phyloP scores from a whole-genome alignment of 169 alveolate species.

The Eimeria tenella region DNA sequence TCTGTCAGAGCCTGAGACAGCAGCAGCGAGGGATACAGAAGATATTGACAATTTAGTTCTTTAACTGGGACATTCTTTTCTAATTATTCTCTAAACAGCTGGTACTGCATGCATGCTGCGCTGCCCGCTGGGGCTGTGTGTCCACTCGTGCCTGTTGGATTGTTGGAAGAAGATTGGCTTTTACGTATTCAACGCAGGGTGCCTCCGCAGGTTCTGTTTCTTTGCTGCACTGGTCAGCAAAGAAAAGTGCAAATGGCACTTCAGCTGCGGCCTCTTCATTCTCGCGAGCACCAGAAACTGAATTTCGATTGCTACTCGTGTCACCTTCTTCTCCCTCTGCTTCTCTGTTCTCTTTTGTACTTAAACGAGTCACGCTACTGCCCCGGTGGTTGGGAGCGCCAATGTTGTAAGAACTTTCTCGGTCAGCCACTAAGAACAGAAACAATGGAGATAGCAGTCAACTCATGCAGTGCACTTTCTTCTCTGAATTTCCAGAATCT shows the following conservation, averaged over 20 bases:
- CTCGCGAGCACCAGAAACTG: neutral
- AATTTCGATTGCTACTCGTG: neutral
- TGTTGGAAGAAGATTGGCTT: constrained; percentile 20
- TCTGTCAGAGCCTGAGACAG: constrained; percentile 32
- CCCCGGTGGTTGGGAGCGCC: neutral
- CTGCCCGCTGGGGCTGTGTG: neutral
- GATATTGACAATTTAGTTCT: too few relatives aligned
- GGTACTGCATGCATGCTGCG: neutral
- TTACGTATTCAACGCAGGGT: neutral
- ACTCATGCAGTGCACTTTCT: too few relatives aligned
- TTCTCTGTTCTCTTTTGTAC: constrained; percentile 13
- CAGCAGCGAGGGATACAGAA: too few relatives aligned
- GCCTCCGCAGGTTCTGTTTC: neutral
- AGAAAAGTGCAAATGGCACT: neutral
- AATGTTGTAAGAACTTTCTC: neutral
- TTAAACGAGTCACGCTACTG: neutral
- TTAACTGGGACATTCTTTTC: too few relatives aligned
- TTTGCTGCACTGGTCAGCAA: neutral
- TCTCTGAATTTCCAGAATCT: too few relatives aligned
- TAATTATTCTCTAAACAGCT: too few relatives aligned
- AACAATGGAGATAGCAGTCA: too few relatives aligned
- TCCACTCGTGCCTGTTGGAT: constrained; percentile 38
- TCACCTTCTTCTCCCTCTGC: neutral
- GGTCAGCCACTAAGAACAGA: constrained; percentile 16
- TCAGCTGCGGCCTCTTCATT: neutral